Conservation (phyloP, 1,139 yeast species). For the Casaregolazyma lundiana region DNA sequence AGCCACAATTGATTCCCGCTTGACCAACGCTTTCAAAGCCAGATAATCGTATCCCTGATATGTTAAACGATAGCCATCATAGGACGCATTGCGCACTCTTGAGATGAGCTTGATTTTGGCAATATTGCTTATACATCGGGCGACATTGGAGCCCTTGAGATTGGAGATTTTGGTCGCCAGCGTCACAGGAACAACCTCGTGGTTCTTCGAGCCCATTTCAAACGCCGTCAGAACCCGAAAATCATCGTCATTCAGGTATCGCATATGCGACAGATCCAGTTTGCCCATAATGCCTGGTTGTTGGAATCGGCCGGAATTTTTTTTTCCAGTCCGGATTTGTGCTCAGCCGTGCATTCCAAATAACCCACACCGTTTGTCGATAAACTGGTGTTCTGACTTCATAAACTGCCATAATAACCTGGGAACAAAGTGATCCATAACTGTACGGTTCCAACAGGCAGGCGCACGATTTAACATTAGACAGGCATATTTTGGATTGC, state of each 20-base stretch:
- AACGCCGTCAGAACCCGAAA: constrained; percentile 79
- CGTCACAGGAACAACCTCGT: constrained; percentile 88
- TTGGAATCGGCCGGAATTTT: not conserved
- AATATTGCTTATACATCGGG: constrained; percentile 73
- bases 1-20: constrained; percentile 67
- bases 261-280: constrained; percentile 87
- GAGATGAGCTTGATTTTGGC: constrained; percentile 81
- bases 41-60: constrained; percentile 88
- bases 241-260: constrained; percentile 86
- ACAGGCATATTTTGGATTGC: not conserved
- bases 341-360: constrained; percentile 1
- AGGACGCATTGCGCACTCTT: constrained; percentile 66
- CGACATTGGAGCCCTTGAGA: constrained; percentile 71
- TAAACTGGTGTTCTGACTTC: not conserved
- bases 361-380: not conserved
- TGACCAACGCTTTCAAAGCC: constrained; percentile 75
- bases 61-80: constrained; percentile 89
- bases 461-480: not conserved
- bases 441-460: not conserved
- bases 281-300: constrained; percentile 66
- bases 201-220: constrained; percentile 87
- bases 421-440: not conserved
- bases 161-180: constrained; percentile 79
- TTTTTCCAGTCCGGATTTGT: not conserved
- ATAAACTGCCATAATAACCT: constrained; percentile 3